A percentile compares a stretch with the other conserved stretches of the same genome.
These are phyloP conservation scores for Ustilago trichophora DNA, from an alignment of 1,284 basidiomycete genomes.

Conservation along the genomic window DNA sequence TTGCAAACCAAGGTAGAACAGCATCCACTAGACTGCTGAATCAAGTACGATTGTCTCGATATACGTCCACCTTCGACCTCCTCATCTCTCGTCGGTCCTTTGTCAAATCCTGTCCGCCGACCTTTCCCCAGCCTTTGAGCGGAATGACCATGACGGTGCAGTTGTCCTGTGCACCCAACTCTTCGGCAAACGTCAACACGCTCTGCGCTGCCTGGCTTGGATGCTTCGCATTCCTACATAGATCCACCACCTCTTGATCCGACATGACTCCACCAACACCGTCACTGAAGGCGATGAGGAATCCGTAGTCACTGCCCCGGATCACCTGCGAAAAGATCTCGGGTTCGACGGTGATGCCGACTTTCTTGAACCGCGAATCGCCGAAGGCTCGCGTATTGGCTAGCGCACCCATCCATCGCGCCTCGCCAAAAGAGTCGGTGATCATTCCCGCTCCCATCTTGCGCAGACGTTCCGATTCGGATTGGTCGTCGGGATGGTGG, in stretches of 20 bases:
- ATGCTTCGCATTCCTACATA: conserved; percentile 77
- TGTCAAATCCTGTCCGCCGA: conserved; percentile 81
- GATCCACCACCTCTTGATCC: conserved; percentile 92
- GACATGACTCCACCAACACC: conserved; percentile 89
- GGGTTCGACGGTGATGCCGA: conserved; percentile 83
- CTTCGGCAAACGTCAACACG: conserved; percentile 87
- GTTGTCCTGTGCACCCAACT: conserved; percentile 87
- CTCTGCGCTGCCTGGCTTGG: conserved; percentile 82
- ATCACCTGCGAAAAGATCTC: conserved; percentile 84
- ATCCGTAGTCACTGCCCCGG: conserved; percentile 67
- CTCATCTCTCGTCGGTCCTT: conserved; percentile 66
- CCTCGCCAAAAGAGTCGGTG: conserved; percentile 94
- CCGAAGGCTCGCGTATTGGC: conserved; percentile 94
- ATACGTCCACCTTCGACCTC: conserved; percentile 51
- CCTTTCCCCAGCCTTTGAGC: conserved; percentile 86
- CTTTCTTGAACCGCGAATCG: conserved; percentile 83
- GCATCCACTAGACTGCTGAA: too few species aligned
- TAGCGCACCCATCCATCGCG: conserved; percentile 93
- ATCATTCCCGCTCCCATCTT: conserved; percentile 87
- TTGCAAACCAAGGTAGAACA: too few species aligned
- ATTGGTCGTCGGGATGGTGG: conserved; percentile 88
- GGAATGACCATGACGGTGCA: conserved; percentile 91
- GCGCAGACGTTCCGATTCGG: conserved; percentile 84
- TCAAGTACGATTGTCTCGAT: conserved; percentile 49
- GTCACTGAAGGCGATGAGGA: conserved; percentile 70